These are phyloP conservation scores for Cladophialophora exuberans DNA, from an alignment of 2,329 filamentous ascomycete genomes.

Conservation along the genomic window DNA sequence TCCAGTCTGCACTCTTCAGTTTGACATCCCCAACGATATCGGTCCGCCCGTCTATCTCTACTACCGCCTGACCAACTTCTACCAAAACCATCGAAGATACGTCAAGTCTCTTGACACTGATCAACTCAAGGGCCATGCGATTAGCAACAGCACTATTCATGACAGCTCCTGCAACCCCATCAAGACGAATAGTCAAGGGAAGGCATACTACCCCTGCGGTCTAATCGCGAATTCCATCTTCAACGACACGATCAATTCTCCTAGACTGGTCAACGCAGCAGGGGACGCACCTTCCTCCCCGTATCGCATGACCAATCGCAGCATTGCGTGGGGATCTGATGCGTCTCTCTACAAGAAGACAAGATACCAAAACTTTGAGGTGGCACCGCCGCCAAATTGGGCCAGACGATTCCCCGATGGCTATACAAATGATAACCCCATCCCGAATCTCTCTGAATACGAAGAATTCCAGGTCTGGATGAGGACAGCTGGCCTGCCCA, in stretches of 20 bases:
- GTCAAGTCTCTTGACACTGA: slow-evolving; percentile 84
- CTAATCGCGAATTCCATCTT: slow-evolving; percentile 96
- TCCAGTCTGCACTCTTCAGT: slow-evolving; percentile 71
- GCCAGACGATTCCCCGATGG: slow-evolving; percentile 66
- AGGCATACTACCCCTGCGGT: slow-evolving; percentile 90
- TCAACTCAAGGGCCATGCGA: slow-evolving; percentile 76
- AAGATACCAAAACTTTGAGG: slow-evolving; percentile 65
- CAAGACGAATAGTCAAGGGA: slow-evolving; percentile 54
- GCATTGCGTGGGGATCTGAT: slow-evolving; percentile 88
- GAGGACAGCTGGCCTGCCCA: slow-evolving; percentile 90
- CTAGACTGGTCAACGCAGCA: slow-evolving; percentile 61
- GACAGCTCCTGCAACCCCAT: slow-evolving; percentile 77
- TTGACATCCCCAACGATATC: slow-evolving; percentile 78
- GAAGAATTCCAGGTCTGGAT: slow-evolving; percentile 98
- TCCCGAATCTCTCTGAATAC: slow-evolving; percentile 73
- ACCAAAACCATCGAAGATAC: slow-evolving; percentile 97
- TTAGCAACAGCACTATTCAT: slow-evolving; percentile 63
- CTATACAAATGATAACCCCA: slow-evolving; percentile 67
- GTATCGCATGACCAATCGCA: slow-evolving; percentile 76
- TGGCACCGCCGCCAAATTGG: slow-evolving; percentile 90
- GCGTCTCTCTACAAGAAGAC: slow-evolving; percentile 75
- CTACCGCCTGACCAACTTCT: slow-evolving; percentile 96
- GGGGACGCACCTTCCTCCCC: slow-evolving; percentile 43
- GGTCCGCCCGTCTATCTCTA: slow-evolving; percentile 85
- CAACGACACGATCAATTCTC: slow-evolving; percentile 82